Evolutionary conservation across 179 eudicot genomes (phyloP).

Genomic region (Patellifolia procumbens): DNA sequence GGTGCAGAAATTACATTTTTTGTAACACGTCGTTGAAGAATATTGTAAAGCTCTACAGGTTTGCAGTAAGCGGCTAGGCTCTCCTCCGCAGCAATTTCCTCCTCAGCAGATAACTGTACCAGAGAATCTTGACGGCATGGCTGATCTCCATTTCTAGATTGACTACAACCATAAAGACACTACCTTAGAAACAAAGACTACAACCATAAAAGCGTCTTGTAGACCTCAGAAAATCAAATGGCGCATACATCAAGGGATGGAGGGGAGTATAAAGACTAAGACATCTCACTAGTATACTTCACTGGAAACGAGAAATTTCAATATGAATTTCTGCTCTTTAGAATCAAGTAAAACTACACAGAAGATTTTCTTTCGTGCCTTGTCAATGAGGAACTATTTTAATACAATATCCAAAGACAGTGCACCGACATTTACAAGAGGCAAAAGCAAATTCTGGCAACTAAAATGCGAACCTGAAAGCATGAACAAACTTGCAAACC

Average conservation of each 20-base stretch:
- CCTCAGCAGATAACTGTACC: slow-evolving; percentile 75
- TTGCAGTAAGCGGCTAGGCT: slow-evolving; percentile 85
- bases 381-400: too few species aligned
- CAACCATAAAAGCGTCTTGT: too few species aligned
- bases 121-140: slow-evolving; percentile 77
- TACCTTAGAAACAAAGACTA: background rate
- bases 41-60: slow-evolving; percentile 95
- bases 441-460: slow-evolving; percentile 1
- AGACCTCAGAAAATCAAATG: too few species aligned
- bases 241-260: too few species aligned
- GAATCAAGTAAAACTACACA: background rate
- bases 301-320: background rate
- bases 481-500: background rate
- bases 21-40: slow-evolving; percentile 82
- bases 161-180: slow-evolving; percentile 45
- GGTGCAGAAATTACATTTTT: slow-evolving; percentile 50
- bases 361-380: too few species aligned
- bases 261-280: background rate
- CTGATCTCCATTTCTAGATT: slow-evolving; percentile 67
- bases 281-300: background rate
- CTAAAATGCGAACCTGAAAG: background rate
- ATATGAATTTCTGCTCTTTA: background rate
- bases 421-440: background rate
- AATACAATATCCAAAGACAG: background rate
- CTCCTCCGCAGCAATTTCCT: slow-evolving; percentile 78